These are phyloP conservation scores for Russula vinacea DNA, from an alignment of 768 basidiomycete genomes.

Conservation along the genomic window DNA sequence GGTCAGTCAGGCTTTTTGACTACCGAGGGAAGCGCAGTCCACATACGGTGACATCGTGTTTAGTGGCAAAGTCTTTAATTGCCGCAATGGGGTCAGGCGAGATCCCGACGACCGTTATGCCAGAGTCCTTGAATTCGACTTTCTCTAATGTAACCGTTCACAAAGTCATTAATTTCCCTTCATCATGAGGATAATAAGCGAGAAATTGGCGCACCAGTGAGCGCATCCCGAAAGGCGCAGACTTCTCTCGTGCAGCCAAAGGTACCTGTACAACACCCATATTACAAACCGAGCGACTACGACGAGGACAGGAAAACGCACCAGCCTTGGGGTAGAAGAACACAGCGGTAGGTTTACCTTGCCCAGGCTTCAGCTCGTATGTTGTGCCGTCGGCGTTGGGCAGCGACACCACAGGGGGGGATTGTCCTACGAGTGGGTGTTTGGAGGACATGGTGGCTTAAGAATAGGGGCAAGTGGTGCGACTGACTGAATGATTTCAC, in stretches of 20 bases:
- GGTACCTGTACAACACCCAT: conserved; percentile 44
- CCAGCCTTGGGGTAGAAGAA: conserved; percentile 80
- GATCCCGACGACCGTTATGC: conserved; percentile 68
- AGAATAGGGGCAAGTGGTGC: background rate
- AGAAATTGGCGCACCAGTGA: conserved; percentile 48
- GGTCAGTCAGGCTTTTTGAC: background rate
- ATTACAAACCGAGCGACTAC: background rate
- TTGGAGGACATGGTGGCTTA: conserved; percentile 17
- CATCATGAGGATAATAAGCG: background rate
- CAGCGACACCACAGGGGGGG: conserved; percentile 64
- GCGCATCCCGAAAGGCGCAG: conserved; percentile 77
- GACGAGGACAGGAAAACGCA: conserved; percentile 35
- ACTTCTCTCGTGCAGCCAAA: conserved; percentile 80
- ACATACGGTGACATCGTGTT: conserved; percentile 60
- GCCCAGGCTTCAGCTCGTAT: conserved; percentile 59
- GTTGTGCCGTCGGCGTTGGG: conserved; percentile 59
- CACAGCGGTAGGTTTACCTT: conserved; percentile 58
- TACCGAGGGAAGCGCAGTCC: background rate
- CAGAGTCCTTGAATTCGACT: conserved; percentile 59
- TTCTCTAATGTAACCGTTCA: conserved; percentile 45
- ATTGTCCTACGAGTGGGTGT: conserved; percentile 56
- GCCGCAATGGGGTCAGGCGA: conserved; percentile 68
- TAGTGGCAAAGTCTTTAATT: conserved; percentile 72
- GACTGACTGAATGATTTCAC: background rate
- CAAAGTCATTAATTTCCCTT: background rate